Percentiles rank a stretch among this genome's conserved stretches.
phyloP scores from a whole-genome alignment of 2,329 filamentous ascomycete genomes.

The Pseudocercospora fuligena region DNA sequence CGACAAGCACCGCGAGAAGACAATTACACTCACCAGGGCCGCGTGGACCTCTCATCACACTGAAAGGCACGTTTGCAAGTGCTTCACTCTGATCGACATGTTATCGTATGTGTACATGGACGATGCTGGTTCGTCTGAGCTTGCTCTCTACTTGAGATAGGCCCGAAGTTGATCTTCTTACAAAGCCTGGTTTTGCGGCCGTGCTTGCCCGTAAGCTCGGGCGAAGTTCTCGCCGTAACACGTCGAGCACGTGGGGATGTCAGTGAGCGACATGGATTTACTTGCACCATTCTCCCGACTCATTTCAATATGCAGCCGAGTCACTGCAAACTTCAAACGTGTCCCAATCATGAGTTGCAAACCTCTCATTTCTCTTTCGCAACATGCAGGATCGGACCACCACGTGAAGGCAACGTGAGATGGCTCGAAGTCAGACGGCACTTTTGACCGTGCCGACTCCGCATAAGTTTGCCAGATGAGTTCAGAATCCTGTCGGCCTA shows the following conservation, averaged over 20 bases:
- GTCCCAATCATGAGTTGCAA: constrained; percentile 6
- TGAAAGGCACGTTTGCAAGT: not conserved
- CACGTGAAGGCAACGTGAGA: constrained; percentile 3
- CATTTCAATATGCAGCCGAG: constrained; percentile 6
- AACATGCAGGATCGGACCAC: constrained; percentile 5
- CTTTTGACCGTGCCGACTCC: constrained; percentile 2
- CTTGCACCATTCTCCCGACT: constrained; percentile 8
- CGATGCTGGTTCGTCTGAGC: not conserved
- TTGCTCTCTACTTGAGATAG: not conserved
- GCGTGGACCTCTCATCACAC: not conserved
- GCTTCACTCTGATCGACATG: not conserved
- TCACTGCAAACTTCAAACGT: constrained; percentile 5
- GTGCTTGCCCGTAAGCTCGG: constrained; percentile 11
- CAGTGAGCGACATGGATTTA: not conserved
- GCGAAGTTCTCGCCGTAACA: not conserved
- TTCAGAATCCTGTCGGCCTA: not conserved
- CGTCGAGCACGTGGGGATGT: not conserved
- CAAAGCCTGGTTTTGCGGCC: not conserved
- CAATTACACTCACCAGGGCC: not conserved
- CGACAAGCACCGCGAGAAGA: not conserved
- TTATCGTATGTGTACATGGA: not conserved
- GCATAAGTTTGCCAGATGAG: not conserved
- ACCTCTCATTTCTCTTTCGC: not conserved
- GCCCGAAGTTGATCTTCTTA: not conserved
- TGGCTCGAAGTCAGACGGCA: constrained; percentile 6